phyloP scores from a whole-genome alignment of 345 rosid genomes.

The Clausena lansium region DNA sequence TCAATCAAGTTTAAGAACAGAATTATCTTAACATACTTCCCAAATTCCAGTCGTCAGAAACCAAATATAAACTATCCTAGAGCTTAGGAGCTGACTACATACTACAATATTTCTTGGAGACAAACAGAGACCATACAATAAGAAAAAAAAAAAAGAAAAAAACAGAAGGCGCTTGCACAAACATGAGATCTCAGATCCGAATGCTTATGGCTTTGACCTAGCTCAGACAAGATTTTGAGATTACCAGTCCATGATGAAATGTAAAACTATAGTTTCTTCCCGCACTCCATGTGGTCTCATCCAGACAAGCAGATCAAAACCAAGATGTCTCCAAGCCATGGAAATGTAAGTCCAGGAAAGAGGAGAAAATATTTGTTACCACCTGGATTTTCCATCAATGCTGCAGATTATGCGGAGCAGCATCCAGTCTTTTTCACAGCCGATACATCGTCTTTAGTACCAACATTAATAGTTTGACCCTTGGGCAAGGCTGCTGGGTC shows the following conservation, averaged over 20 bases:
- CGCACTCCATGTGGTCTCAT: slow-evolving; percentile 1
- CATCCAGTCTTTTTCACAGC: slow-evolving; percentile 38
- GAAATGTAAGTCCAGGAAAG: background rate
- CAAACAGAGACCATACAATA: background rate
- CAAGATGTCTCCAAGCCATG: slow-evolving; percentile 8
- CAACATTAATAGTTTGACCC: slow-evolving; percentile 35
- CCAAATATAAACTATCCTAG: slow-evolving; percentile 21
- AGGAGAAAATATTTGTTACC: slow-evolving; percentile 6
- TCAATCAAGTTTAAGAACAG: slow-evolving; percentile 10
- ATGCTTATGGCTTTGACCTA: background rate
- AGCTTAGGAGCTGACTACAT: slow-evolving; percentile 15
- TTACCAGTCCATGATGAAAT: background rate
- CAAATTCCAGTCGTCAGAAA: slow-evolving; percentile 11
- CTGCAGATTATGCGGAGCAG: slow-evolving; percentile 17
- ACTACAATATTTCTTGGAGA: slow-evolving; percentile 9
- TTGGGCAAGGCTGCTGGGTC: slow-evolving; percentile 40
- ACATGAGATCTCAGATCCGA: background rate
- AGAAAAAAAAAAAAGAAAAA: background rate
- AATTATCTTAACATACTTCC: slow-evolving; percentile 19
- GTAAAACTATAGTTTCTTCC: slow-evolving; percentile 2
- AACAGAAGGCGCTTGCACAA: slow-evolving; percentile 1
- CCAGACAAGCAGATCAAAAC: background rate
- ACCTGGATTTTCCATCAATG: background rate
- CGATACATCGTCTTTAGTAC: slow-evolving; percentile 37
- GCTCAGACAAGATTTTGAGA: background rate